phyloP scores from a whole-genome alignment of 2,329 filamentous ascomycete genomes.

The Fusarium drepaniforme region DNA sequence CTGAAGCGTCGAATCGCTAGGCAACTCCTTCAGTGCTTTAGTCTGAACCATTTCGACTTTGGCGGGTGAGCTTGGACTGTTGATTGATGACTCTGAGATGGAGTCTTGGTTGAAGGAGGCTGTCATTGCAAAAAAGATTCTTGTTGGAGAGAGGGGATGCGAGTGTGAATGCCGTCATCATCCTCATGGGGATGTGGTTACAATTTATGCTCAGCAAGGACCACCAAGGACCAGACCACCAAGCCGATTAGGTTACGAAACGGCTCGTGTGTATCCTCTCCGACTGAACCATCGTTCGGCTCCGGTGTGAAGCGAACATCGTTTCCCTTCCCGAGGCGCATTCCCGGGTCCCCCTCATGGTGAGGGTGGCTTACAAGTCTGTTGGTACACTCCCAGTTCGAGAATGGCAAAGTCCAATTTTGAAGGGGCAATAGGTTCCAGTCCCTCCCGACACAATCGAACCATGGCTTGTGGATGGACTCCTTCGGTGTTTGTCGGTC shows the following conservation, averaged over 20 bases:
- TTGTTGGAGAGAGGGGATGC: slow-evolving; percentile 13
- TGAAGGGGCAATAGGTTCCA: slow-evolving; percentile 12
- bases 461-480: slow-evolving; percentile 14
- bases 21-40: slow-evolving; percentile 39
- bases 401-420: background rate
- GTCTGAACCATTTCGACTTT: slow-evolving; percentile 49
- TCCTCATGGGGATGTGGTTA: slow-evolving; percentile 35
- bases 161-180: slow-evolving; percentile 21
- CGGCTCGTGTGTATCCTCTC: background rate
- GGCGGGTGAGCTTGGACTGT: slow-evolving; percentile 46
- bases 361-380: slow-evolving; percentile 13
- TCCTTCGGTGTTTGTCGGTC: slow-evolving; percentile 13
- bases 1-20: slow-evolving; percentile 32
- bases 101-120: slow-evolving; percentile 46
- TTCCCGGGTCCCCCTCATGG: background rate
- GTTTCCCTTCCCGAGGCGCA: background rate
- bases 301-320: slow-evolving; percentile 27
- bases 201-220: slow-evolving; percentile 39
- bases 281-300: slow-evolving; percentile 3
- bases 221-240: slow-evolving; percentile 20
- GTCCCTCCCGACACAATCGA: slow-evolving; percentile 29
- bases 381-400: slow-evolving; percentile 20
- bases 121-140: slow-evolving; percentile 40
- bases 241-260: slow-evolving; percentile 19
- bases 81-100: slow-evolving; percentile 49